Evolutionary conservation across 805 yeast species (phyloP).

Genomic region (Saturnispora kantuleensis): DNA sequence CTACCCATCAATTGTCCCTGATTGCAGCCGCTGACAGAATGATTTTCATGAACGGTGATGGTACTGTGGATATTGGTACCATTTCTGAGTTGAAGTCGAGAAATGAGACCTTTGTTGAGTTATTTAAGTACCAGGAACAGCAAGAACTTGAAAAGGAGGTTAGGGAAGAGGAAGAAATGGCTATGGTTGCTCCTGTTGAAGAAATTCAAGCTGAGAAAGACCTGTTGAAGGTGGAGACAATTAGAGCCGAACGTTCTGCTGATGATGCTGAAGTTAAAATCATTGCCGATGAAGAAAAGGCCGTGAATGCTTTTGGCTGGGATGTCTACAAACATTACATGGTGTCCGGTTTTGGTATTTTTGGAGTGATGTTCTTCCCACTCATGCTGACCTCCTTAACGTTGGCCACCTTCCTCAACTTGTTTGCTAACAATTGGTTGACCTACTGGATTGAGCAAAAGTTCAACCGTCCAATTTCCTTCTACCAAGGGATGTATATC

Average conservation of each 20-base stretch:
- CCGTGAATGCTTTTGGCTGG: slow-evolving; percentile 43
- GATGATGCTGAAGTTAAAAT: slow-evolving; percentile 28
- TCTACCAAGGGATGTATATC: slow-evolving; percentile 68
- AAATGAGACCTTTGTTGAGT: slow-evolving; percentile 28
- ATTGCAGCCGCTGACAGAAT: slow-evolving; percentile 61
- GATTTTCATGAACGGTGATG: slow-evolving; percentile 58
- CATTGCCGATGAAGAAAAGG: slow-evolving; percentile 43
- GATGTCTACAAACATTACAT: slow-evolving; percentile 43
- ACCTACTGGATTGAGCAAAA: slow-evolving; percentile 67
- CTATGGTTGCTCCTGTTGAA: slow-evolving; percentile 6
- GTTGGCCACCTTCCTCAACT: slow-evolving; percentile 39
- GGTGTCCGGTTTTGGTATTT: slow-evolving; percentile 44
- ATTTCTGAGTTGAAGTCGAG: slow-evolving; percentile 38
- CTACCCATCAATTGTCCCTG: slow-evolving; percentile 75
- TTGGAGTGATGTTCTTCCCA: slow-evolving; percentile 25
- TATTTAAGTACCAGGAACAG: slow-evolving; percentile 32
- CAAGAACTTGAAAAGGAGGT: slow-evolving; percentile 12
- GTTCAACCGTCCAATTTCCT: slow-evolving; percentile 40
- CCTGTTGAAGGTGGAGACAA: slow-evolving; percentile 10
- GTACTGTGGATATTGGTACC: slow-evolving; percentile 51
- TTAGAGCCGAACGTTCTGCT: neutral
- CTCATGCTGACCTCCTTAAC: slow-evolving; percentile 17
- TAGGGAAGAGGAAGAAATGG: slow-evolving; percentile 13
- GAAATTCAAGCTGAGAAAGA: slow-evolving; percentile 12
- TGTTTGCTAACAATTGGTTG: slow-evolving; percentile 68